Conservation (phyloP, 495 filamentous ascomycete species). For the Chaetomidium leptoderma region DNA sequence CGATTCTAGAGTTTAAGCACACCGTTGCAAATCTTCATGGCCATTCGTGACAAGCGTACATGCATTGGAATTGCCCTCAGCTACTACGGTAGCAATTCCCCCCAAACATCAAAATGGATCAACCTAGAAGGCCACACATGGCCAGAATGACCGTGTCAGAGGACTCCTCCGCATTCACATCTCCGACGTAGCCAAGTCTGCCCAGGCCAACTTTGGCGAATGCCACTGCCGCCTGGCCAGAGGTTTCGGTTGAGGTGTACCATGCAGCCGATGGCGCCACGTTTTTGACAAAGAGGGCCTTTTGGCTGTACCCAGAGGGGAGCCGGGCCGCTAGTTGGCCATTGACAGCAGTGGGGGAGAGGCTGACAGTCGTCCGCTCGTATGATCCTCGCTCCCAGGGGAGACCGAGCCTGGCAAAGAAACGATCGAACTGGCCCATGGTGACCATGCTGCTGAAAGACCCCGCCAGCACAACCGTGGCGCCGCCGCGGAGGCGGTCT, state of each 20-base stretch:
- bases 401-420: constrained; percentile 33
- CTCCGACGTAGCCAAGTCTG: constrained; percentile 44
- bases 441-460: constrained; percentile 30
- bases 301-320: constrained; percentile 41
- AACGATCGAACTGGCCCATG: constrained; percentile 22
- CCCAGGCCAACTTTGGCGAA: constrained; percentile 36
- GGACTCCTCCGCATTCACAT: constrained; percentile 43
- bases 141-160: constrained; percentile 37
- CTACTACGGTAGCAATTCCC: too few relatives aligned
- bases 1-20: too few relatives aligned
- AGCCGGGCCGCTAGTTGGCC: constrained; percentile 22
- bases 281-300: constrained; percentile 39
- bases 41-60: too few relatives aligned
- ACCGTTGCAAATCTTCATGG: too few relatives aligned
- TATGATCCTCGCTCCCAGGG: constrained; percentile 40
- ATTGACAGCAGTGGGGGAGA: constrained; percentile 27
- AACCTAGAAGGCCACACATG: constrained; percentile 34
- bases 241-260: constrained; percentile 11
- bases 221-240: constrained; percentile 33
- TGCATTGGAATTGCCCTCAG: too few relatives aligned
- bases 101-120: too few relatives aligned
- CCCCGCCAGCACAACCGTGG: constrained; percentile 32
- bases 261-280: constrained; percentile 26
- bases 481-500: constrained; percentile 21
- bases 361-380: constrained; percentile 11